These are phyloP conservation scores for Thermothelomyces thermophilus DNA, from an alignment of 2,329 filamentous ascomycete genomes.

Conservation along the genomic window DNA sequence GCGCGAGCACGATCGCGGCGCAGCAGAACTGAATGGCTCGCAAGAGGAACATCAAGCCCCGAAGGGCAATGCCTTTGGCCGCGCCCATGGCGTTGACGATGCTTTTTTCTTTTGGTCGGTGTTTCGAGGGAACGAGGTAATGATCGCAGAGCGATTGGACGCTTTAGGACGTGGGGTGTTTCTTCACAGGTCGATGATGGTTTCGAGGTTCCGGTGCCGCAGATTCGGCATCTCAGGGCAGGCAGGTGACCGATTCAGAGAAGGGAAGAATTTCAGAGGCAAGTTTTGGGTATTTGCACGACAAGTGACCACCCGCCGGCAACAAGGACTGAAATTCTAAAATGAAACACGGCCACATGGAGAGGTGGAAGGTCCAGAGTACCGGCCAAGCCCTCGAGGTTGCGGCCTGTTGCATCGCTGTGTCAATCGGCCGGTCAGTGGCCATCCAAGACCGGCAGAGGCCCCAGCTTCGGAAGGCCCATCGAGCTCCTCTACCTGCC, in stretches of 20 bases:
- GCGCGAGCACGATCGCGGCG: slow-evolving; percentile 64
- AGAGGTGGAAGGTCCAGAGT: background rate
- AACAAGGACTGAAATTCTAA: background rate
- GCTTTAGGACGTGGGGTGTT: too few relatives aligned
- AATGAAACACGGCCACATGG: background rate
- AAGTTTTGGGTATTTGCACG: background rate
- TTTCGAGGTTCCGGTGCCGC: too few relatives aligned
- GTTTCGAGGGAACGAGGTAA: too few relatives aligned
- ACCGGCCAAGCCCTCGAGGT: background rate
- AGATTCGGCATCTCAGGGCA: background rate
- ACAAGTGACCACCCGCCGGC: background rate
- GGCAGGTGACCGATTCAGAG: background rate
- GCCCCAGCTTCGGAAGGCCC: background rate
- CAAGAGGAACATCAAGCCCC: slow-evolving; percentile 61
- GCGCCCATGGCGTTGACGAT: slow-evolving; percentile 45
- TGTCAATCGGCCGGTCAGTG: slow-evolving; percentile 4
- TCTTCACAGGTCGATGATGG: background rate
- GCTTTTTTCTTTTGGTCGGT: background rate
- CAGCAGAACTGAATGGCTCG: slow-evolving; percentile 69
- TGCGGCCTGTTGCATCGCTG: slow-evolving; percentile 15
- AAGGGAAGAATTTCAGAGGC: background rate
- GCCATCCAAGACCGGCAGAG: background rate
- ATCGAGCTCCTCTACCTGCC: background rate
- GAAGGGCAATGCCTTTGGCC: slow-evolving; percentile 56
- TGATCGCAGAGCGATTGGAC: too few relatives aligned